These are phyloP conservation scores for Rhodotorula mucilaginosa DNA, from an alignment of 1,284 basidiomycete genomes.

Conservation along the genomic window DNA sequence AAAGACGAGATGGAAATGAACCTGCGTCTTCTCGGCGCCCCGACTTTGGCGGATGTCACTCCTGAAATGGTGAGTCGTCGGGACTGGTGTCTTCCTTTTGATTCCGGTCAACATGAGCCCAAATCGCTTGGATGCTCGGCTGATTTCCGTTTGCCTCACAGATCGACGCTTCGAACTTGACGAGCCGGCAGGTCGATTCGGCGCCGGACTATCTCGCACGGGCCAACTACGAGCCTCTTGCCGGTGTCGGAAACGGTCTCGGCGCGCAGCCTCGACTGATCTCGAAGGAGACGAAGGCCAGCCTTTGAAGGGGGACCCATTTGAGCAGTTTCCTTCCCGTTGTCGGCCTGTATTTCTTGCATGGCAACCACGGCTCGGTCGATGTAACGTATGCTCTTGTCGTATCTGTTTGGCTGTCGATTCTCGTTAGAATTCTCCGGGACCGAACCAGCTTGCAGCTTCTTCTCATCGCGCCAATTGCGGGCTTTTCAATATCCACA, in stretches of 20 bases:
- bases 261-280: slow-evolving; percentile 34
- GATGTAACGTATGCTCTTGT: background rate
- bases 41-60: slow-evolving; percentile 69
- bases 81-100: background rate
- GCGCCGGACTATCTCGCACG: slow-evolving; percentile 33
- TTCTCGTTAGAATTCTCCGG: too few species aligned
- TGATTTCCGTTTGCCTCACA: background rate
- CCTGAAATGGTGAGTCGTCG: slow-evolving; percentile 69
- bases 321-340: background rate
- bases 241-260: slow-evolving; percentile 34
- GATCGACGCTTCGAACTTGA: slow-evolving; percentile 28
- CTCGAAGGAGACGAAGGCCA: slow-evolving; percentile 27
- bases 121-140: background rate
- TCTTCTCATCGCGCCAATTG: too few species aligned
- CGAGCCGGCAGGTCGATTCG: slow-evolving; percentile 17
- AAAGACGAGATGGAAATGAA: slow-evolving; percentile 84
- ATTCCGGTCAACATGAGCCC: background rate
- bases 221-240: slow-evolving; percentile 37
- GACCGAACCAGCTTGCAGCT: too few species aligned
- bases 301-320: background rate
- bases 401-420: too few species aligned
- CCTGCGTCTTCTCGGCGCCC: slow-evolving; percentile 80
- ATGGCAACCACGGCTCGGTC: too few species aligned
- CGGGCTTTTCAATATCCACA: too few species aligned
- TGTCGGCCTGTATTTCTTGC: too few species aligned